These are phyloP conservation scores for Solanum pinnatisectum DNA, from an alignment of 257 asterid genomes.

Conservation along the genomic window DNA sequence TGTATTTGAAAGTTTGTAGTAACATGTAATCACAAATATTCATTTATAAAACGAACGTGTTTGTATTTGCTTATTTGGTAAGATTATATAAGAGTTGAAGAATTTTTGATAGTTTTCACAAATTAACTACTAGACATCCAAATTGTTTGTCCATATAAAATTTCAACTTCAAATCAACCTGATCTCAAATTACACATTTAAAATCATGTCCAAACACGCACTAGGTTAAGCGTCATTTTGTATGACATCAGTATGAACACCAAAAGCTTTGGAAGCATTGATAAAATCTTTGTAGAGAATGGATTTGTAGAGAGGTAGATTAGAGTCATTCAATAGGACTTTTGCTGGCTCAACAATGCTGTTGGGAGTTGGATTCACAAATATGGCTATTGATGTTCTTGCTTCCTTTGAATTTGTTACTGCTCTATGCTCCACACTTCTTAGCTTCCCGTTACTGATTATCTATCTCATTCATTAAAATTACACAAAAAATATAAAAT, in stretches of 20 bases:
- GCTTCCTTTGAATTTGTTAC: slow-evolving; percentile 33
- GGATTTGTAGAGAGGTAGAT: slow-evolving; percentile 39
- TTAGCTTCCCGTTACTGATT: slow-evolving; percentile 52
- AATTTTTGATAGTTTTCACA: too few relatives aligned
- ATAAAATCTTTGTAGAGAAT: slow-evolving; percentile 27
- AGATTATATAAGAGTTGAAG: too few relatives aligned
- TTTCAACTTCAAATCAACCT: too few relatives aligned
- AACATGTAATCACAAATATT: too few relatives aligned
- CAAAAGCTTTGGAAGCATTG: slow-evolving; percentile 29
- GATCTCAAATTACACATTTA: too few relatives aligned
- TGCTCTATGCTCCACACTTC: slow-evolving; percentile 52
- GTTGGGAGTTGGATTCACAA: slow-evolving; percentile 45
- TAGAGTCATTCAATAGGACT: slow-evolving; percentile 23
- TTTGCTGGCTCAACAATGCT: slow-evolving; percentile 37
- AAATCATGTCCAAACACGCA: too few relatives aligned
- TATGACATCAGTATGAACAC: slow-evolving; percentile 18
- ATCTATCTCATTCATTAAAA: slow-evolving; percentile 15
- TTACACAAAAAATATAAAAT: neutral
- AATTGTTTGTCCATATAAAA: too few relatives aligned
- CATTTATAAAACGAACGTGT: too few relatives aligned
- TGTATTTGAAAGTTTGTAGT: too few relatives aligned
- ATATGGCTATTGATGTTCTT: slow-evolving; percentile 48
- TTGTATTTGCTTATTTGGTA: too few relatives aligned
- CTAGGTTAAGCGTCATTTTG: slow-evolving; percentile 6
- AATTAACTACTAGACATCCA: too few relatives aligned